These are phyloP conservation scores for Salpingoeca rosetta DNA, from an alignment of 78 protist genomes.

Conservation along the genomic window DNA sequence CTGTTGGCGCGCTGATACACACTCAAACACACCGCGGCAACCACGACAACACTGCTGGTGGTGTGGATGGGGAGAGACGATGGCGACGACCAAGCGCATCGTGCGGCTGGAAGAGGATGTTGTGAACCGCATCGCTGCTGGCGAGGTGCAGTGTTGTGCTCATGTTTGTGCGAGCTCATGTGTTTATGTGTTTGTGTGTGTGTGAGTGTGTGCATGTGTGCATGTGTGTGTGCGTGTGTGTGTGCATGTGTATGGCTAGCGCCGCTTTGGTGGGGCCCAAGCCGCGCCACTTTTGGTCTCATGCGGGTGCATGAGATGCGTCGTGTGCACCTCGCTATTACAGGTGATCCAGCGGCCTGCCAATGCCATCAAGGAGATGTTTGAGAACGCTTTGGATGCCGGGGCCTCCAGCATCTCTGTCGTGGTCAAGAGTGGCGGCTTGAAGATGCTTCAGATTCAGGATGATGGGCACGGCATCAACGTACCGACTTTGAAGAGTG, in stretches of 20 bases:
- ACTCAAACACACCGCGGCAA: too few species aligned
- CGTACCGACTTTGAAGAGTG: not conserved
- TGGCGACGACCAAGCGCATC: too few species aligned
- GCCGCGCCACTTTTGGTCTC: not conserved
- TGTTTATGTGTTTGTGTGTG: too few species aligned
- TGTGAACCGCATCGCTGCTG: conserved; percentile 88
- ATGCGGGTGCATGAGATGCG: not conserved
- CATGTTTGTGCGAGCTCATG: not conserved
- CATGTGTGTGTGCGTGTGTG: too few species aligned
- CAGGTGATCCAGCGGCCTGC: conserved; percentile 66
- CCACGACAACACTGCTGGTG: too few species aligned
- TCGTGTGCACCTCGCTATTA: not conserved
- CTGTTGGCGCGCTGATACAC: too few species aligned
- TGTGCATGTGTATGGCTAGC: too few species aligned
- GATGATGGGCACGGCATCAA: conserved; percentile 89
- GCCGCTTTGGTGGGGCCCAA: too few species aligned
- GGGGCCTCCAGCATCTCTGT: conserved; percentile 68
- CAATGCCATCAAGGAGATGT: conserved; percentile 72
- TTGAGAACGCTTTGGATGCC: conserved; percentile 92
- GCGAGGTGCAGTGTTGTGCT: conserved; percentile 59
- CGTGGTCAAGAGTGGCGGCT: conserved; percentile 70
- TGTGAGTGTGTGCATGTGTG: too few species aligned
- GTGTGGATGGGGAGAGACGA: too few species aligned
- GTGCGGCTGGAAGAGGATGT: conserved; percentile 58
- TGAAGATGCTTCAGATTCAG: conserved; percentile 65